A percentile compares a stretch with the other conserved stretches of the same genome.
Evolutionary conservation across 495 filamentous ascomycete species (phyloP).

Genomic region (Collariella sp.): DNA sequence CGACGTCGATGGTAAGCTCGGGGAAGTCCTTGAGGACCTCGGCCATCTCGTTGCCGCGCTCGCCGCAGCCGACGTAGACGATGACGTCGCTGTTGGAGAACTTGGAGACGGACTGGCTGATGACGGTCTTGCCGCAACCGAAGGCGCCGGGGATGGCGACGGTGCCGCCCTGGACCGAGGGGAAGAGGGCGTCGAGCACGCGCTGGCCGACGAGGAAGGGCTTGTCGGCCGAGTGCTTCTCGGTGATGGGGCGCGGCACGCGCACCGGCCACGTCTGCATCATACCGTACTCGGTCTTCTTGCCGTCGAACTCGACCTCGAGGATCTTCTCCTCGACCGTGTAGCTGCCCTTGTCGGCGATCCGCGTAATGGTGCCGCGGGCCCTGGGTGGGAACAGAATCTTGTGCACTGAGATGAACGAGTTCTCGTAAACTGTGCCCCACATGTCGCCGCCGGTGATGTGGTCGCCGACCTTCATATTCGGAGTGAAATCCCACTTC

Average conservation of each 20-base stretch:
- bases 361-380: conserved; percentile 80
- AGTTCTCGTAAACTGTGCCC: conserved; percentile 93
- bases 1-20: conserved; percentile 81
- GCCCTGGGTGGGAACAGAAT: conserved; percentile 90
- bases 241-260: conserved; percentile 80
- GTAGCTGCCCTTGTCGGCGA: conserved; percentile 82
- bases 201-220: conserved; percentile 95
- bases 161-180: conserved; percentile 92
- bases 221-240: conserved; percentile 77
- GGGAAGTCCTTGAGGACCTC: conserved; percentile 99
- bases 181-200: conserved; percentile 96
- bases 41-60: conserved; percentile 99
- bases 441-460: conserved; percentile 94
- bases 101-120: conserved; percentile 95
- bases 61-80: conserved; percentile 91
- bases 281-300: conserved; percentile 87
- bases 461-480: conserved; percentile 88
- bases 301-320: conserved; percentile 94
- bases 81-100: conserved; percentile 99
- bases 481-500: conserved; percentile 92
- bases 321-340: conserved; percentile 91
- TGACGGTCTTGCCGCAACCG: conserved; percentile 98
- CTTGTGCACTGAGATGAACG: conserved; percentile 87
- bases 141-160: conserved; percentile 98
- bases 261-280: conserved; percentile 99